These are phyloP conservation scores for Rutstroemia sp. DNA, from an alignment of 2,329 filamentous ascomycete species.

Conservation along the genomic window DNA sequence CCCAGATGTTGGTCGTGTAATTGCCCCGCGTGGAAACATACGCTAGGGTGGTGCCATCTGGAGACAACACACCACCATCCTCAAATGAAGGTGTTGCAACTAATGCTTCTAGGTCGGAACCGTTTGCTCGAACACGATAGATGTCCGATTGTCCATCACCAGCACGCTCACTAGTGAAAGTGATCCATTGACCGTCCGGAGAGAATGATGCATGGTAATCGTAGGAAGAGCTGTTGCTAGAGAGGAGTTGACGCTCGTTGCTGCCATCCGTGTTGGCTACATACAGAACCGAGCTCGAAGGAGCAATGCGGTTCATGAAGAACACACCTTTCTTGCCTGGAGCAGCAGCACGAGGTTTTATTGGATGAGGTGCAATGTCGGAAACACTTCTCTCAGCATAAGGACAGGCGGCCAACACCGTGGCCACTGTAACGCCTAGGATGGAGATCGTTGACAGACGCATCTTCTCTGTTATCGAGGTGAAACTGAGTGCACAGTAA, in stretches of 20 bases:
- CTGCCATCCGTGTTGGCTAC: slow-evolving; percentile 35
- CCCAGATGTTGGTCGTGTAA: slow-evolving; percentile 35
- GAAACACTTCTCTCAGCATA: neutral
- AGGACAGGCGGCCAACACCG: neutral
- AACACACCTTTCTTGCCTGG: slow-evolving; percentile 9
- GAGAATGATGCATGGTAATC: slow-evolving; percentile 34
- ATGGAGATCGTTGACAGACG: neutral
- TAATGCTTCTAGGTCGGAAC: slow-evolving; percentile 31
- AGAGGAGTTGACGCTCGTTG: slow-evolving; percentile 31
- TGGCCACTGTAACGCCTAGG: neutral
- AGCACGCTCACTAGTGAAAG: slow-evolving; percentile 36
- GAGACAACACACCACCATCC: slow-evolving; percentile 32
- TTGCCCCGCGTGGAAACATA: slow-evolving; percentile 34
- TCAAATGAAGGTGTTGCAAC: slow-evolving; percentile 32
- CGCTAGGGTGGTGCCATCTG: slow-evolving; percentile 32
- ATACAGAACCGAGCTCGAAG: slow-evolving; percentile 23
- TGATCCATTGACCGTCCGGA: slow-evolving; percentile 35
- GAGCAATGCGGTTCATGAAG: slow-evolving; percentile 33
- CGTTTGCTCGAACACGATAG: slow-evolving; percentile 32
- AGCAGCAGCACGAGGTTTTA: neutral
- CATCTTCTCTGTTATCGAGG: neutral
- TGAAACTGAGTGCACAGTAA: neutral
- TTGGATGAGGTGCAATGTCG: neutral
- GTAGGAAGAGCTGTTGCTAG: slow-evolving; percentile 22
- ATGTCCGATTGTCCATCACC: slow-evolving; percentile 36